Evolutionary conservation across 202 grass and related monocot genomes (phyloP).

Genomic region (Setaria italica): DNA sequence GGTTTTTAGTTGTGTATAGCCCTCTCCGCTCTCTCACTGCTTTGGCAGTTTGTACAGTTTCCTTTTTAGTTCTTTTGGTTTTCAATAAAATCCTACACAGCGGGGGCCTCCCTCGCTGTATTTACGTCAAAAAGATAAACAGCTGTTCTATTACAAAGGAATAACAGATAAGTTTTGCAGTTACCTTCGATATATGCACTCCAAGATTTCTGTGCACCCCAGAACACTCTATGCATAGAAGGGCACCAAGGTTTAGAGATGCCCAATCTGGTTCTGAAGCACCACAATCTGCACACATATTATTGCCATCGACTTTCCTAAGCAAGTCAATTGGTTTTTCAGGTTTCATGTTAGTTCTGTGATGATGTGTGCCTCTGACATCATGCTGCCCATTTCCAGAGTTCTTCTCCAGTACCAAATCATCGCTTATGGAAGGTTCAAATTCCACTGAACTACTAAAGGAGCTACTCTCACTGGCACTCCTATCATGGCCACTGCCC

Average conservation of each 20-base stretch:
- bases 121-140: not conserved
- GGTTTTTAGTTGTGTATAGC: no score
- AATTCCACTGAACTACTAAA: conserved; percentile 67
- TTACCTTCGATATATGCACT: conserved; percentile 99
- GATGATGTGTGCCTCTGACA: conserved; percentile 61
- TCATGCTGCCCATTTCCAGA: conserved; percentile 63
- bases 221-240: conserved; percentile 99
- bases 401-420: conserved; percentile 61
- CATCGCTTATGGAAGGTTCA: conserved; percentile 54
- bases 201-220: conserved; percentile 97
- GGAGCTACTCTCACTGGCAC: conserved; percentile 65
- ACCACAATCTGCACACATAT: conserved; percentile 88
- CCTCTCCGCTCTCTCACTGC: no score
- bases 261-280: conserved; percentile 93
- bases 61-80: no score
- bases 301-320: conserved; percentile 83
- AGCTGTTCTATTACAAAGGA: conserved; percentile 12
- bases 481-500: conserved; percentile 59
- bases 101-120: no score
- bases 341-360: conserved; percentile 55
- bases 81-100: no score
- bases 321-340: conserved; percentile 84
- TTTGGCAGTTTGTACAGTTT: no score
- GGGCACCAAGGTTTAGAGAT: conserved; percentile 90
- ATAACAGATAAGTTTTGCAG: conserved; percentile 16